Percentiles rank a stretch among this genome's conserved stretches.
Conservation (phyloP, 148 eudicot species). For the Chenopodium berlandieri region DNA sequence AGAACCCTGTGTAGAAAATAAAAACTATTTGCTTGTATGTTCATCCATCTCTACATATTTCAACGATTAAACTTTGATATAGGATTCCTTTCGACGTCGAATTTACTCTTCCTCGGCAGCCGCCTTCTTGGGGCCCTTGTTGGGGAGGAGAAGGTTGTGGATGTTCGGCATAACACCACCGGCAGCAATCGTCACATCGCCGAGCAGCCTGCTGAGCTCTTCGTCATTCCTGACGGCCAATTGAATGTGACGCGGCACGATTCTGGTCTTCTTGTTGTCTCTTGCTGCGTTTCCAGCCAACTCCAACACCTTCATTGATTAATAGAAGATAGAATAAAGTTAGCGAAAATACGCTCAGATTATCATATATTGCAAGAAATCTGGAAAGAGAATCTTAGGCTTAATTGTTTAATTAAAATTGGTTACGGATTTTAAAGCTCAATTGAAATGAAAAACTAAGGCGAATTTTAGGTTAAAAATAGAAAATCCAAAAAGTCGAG, state of each 20-base stretch:
- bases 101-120: conserved; percentile 26
- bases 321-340: no score
- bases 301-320: conserved; percentile 31
- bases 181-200: conserved; percentile 34
- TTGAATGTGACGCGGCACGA: conserved; percentile 40
- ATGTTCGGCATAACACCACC: conserved; percentile 47
- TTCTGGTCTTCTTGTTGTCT: conserved; percentile 42
- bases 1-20: neutral
- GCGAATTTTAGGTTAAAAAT: no score
- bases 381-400: neutral
- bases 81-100: neutral
- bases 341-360: no score
- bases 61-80: neutral
- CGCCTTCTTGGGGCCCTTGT: conserved; percentile 19
- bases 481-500: no score
- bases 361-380: no score
- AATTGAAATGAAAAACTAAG: no score
- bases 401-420: no score
- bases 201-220: conserved; percentile 36
- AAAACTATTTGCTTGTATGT: neutral
- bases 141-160: conserved; percentile 39
- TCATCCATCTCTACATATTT: neutral
- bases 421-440: no score
- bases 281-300: conserved; percentile 43
- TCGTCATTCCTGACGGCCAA: conserved; percentile 42